Evolutionary conservation across 805 yeast genomes (phyloP).

Genomic region (Hanseniaspora singularis): DNA sequence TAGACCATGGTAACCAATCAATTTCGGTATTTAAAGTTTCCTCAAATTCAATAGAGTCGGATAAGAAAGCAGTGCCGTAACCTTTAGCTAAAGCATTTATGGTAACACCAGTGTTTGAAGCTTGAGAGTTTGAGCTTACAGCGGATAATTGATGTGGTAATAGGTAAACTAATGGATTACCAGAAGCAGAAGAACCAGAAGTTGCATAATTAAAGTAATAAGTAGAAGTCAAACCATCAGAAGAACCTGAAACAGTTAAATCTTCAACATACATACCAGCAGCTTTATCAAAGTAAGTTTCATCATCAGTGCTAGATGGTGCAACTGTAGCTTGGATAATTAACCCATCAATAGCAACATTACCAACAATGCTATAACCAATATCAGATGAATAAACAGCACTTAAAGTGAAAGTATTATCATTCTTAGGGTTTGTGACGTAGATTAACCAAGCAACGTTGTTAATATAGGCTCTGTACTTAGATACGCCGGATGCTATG

Average conservation of each 20-base stretch:
- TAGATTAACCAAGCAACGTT: slow-evolving; percentile 42
- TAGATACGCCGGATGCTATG: slow-evolving; percentile 32
- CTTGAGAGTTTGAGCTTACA: slow-evolving; percentile 25
- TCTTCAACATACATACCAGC: slow-evolving; percentile 57
- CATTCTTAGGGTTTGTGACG: slow-evolving; percentile 32
- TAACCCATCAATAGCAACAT: slow-evolving; percentile 29
- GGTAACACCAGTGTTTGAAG: slow-evolving; percentile 32
- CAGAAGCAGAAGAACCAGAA: slow-evolving; percentile 38
- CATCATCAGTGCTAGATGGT: slow-evolving; percentile 30
- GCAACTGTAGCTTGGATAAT: slow-evolving; percentile 44
- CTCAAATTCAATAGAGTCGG: slow-evolving; percentile 30
- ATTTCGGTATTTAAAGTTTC: slow-evolving; percentile 34
- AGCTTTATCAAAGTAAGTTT: slow-evolving; percentile 43
- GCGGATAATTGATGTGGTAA: slow-evolving; percentile 42
- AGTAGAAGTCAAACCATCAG: slow-evolving; percentile 35
- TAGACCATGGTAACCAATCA: slow-evolving; percentile 37
- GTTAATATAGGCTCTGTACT: slow-evolving; percentile 42
- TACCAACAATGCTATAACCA: slow-evolving; percentile 31
- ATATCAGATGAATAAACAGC: slow-evolving; percentile 27
- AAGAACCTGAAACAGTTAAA: slow-evolving; percentile 37
- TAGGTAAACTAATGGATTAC: slow-evolving; percentile 38
- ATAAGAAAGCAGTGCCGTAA: slow-evolving; percentile 35
- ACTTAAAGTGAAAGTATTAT: slow-evolving; percentile 18
- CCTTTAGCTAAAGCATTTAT: slow-evolving; percentile 43
- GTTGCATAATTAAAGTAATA: slow-evolving; percentile 41